phyloP scores from a whole-genome alignment of 1,284 basidiomycete genomes.

The Cutaneotrichosporon sp. region DNA sequence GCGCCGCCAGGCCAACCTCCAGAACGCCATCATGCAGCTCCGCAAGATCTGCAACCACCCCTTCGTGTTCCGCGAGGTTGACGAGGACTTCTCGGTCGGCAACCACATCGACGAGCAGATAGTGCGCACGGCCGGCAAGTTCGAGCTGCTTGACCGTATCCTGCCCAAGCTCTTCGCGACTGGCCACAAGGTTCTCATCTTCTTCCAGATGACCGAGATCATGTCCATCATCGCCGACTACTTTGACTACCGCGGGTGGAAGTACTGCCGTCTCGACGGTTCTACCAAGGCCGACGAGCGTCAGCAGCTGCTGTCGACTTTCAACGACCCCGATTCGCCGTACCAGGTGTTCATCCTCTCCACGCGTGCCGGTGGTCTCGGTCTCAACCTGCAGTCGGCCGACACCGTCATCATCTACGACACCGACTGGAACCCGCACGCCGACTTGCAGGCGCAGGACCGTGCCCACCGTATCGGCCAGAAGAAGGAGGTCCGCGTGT shows the following conservation, averaged over 20 bases:
- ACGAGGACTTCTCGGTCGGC: conserved; percentile 60
- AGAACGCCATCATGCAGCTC: conserved; percentile 98
- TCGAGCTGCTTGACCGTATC: conserved; percentile 90
- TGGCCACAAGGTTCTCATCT: conserved; percentile 87
- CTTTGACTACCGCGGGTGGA: conserved; percentile 83
- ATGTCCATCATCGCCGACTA: conserved; percentile 99
- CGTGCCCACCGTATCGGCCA: conserved; percentile 99
- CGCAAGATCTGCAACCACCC: conserved; percentile 99
- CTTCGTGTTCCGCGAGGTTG: conserved; percentile 93
- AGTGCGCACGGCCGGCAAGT: conserved; percentile 86
- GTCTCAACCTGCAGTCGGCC: conserved; percentile 96
- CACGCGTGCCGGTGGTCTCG: conserved; percentile 95
- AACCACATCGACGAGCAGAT: conserved; percentile 78
- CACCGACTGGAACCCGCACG: conserved; percentile 89
- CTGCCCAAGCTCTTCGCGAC: conserved; percentile 93
- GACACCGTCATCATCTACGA: conserved; percentile 92
- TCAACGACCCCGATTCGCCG: conserved; percentile 89
- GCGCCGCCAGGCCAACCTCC: conserved; percentile 58
- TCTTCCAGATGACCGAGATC: conserved; percentile 99
- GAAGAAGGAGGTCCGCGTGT: conserved; percentile 95
- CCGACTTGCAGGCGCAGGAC: conserved; percentile 83
- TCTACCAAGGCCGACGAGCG: conserved; percentile 98
- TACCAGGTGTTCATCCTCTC: conserved; percentile 95
- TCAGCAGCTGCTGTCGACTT: conserved; percentile 81
- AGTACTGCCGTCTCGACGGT: conserved; percentile 94